A percentile compares a stretch with the other conserved stretches of the same genome.
These are phyloP conservation scores for Mortierella sp. DNA, from an alignment of 371 early-diverging fungal genomes.

Conservation along the genomic window DNA sequence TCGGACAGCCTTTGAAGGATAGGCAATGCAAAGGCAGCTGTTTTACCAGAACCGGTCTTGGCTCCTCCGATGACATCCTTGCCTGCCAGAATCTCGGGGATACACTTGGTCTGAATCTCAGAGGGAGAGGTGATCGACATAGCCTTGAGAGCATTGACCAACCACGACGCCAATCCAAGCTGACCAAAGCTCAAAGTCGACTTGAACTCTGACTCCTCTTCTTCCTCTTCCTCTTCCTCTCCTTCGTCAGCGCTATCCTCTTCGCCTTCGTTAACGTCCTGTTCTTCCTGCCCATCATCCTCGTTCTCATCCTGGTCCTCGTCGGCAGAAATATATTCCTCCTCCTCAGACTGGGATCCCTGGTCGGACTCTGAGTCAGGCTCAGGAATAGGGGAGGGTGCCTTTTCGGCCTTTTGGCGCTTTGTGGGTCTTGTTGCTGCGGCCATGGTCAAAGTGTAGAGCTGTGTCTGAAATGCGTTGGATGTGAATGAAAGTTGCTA, in stretches of 20 bases:
- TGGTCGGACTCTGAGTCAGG: neutral
- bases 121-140: slow-evolving; percentile 92
- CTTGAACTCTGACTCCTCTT: slow-evolving; percentile 44
- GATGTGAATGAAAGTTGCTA: neutral
- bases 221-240: slow-evolving; percentile 39
- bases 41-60: slow-evolving; percentile 99
- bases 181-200: slow-evolving; percentile 63
- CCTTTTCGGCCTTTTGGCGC: slow-evolving; percentile 16
- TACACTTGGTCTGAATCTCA: slow-evolving; percentile 94
- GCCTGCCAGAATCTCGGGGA: slow-evolving; percentile 81
- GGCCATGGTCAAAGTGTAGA: slow-evolving; percentile 16
- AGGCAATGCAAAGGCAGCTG: slow-evolving; percentile 99
- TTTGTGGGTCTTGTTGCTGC: slow-evolving; percentile 21
- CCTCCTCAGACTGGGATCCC: slow-evolving; percentile 10
- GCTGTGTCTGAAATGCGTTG: neutral
- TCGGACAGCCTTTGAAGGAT: slow-evolving; percentile 94
- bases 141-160: slow-evolving; percentile 79
- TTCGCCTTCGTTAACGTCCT: neutral
- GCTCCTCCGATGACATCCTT: slow-evolving; percentile 97
- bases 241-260: slow-evolving; percentile 23
- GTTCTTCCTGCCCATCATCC: slow-evolving; percentile 15
- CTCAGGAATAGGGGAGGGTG: neutral
- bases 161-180: slow-evolving; percentile 87
- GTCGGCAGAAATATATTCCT: slow-evolving; percentile 13
- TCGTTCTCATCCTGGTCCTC: slow-evolving; percentile 20